These are phyloP conservation scores for Paramecium biaurelia DNA, from an alignment of 73 alveolate genomes.

Conservation along the genomic window DNA sequence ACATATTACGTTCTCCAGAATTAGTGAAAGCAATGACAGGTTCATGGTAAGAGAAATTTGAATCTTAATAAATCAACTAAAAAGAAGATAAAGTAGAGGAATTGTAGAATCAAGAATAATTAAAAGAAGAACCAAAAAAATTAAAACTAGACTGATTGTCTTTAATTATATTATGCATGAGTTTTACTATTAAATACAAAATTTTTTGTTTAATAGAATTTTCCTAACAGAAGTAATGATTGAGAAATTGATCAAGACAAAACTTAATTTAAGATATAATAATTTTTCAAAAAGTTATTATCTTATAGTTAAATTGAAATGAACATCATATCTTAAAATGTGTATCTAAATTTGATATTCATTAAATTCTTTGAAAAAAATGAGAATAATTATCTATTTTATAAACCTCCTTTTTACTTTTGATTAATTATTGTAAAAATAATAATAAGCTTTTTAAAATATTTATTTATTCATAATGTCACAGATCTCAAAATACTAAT, in stretches of 20 bases:
- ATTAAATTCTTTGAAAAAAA: neutral
- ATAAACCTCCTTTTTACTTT: neutral
- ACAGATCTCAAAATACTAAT: conserved; percentile 10
- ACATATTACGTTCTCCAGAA: conserved; percentile 96
- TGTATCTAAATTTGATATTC: too few species aligned
- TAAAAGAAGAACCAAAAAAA: neutral
- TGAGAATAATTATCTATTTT: neutral
- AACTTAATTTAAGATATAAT: too few species aligned
- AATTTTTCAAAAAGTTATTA: too few species aligned
- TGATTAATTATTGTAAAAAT: neutral
- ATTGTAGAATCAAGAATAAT: neutral
- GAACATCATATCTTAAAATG: too few species aligned
- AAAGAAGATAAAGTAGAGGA: neutral
- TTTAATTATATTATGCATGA: neutral
- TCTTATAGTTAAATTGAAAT: neutral
- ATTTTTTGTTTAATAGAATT: neutral
- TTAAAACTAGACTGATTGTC: conserved; percentile 11
- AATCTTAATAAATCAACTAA: neutral
- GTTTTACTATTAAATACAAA: neutral
- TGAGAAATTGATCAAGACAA: neutral
- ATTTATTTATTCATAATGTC: neutral
- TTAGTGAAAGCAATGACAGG: conserved; percentile 90
- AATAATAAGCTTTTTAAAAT: neutral
- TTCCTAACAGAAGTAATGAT: neutral
- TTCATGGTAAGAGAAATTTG: conserved; percentile 61